phyloP scores from a whole-genome alignment of 2,329 filamentous ascomycete species.

The Kalmusia sp. region DNA sequence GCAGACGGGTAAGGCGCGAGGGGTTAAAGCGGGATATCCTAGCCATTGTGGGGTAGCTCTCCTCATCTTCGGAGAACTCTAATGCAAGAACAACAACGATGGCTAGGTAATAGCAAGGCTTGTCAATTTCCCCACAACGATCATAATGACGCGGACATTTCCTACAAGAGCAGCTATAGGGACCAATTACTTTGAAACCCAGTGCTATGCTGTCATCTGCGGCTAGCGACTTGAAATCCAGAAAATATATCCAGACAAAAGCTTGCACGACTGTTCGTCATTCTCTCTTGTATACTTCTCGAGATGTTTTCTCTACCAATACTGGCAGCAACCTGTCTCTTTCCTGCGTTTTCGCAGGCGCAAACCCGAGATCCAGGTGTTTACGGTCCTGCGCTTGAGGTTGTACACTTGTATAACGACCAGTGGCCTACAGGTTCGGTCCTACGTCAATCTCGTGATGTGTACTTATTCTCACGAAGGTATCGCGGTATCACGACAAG shows the following conservation, averaged over 20 bases:
- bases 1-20: too few relatives aligned
- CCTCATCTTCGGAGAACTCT: constrained; percentile 6
- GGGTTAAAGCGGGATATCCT: neutral
- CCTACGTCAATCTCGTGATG: neutral
- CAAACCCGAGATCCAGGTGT: constrained; percentile 44
- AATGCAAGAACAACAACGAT: neutral
- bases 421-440: constrained; percentile 54
- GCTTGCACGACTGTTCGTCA: neutral
- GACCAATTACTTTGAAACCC: neutral
- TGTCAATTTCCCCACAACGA: neutral
- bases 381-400: constrained; percentile 54
- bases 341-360: constrained; percentile 15
- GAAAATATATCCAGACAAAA: neutral
- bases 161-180: neutral
- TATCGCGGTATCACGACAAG: constrained; percentile 59
- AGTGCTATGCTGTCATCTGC: neutral
- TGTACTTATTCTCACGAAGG: constrained; percentile 36
- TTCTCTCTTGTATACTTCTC: neutral
- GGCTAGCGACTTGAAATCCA: neutral
- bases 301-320: neutral
- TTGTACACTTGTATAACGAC: constrained; percentile 60
- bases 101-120: neutral
- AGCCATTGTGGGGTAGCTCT: constrained; percentile 8
- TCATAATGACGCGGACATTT: constrained; percentile 14
- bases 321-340: neutral